Base-by-base conservation (phyloP, 1,139 yeast species). In the Kodamaea derodonti region DNA sequence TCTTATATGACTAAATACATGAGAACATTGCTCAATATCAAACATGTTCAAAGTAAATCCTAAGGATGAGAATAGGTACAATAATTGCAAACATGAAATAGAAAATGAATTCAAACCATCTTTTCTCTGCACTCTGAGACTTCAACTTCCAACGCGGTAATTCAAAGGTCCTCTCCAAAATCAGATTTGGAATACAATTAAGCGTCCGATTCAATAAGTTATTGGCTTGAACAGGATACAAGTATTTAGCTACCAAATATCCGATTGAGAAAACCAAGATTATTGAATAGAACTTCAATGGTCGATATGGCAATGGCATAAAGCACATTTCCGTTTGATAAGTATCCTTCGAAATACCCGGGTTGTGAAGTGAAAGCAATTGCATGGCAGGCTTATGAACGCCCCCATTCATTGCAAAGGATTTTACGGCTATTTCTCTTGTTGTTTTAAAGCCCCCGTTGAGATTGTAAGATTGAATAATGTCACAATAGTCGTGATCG, bases 401-500 rank as follows among this genome's bases (percentile, higher is more conserved):
- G 0, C 97, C 97, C 72, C 87, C 85, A 14, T 95, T 88, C 95
- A 92, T 86, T 2, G 96, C 84, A 37, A 85, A 79, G 1, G 95
- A 77, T 53, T 92, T 92, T 13, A 88, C 88, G 0, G 97, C 85
- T 41, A 84, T 78, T 56, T 92, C 98, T 33, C 81, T 78, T 0
- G 84, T 74, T 5, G 50, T 48, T 9, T 49, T 45, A 12, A 52
- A 52, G 2, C 59, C 58, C 1, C 68, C 65, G 17, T 56, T 53
- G 10, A 52, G 43, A 6, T 45, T 40, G 45, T 71, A 78, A 2
- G 70, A 58, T 49, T 88, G 96, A 10, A 63, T 59, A 11, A 84
- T 75, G 43, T 84, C 88, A 58, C 98, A 92, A 46, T 87, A 90
- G 56, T 92, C 98, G 60, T 92, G 98, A 54, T 92, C 98, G 54